Base-by-base conservation (phyloP, 1,139 yeast genomes). In the Taphrina sp. region DNA sequence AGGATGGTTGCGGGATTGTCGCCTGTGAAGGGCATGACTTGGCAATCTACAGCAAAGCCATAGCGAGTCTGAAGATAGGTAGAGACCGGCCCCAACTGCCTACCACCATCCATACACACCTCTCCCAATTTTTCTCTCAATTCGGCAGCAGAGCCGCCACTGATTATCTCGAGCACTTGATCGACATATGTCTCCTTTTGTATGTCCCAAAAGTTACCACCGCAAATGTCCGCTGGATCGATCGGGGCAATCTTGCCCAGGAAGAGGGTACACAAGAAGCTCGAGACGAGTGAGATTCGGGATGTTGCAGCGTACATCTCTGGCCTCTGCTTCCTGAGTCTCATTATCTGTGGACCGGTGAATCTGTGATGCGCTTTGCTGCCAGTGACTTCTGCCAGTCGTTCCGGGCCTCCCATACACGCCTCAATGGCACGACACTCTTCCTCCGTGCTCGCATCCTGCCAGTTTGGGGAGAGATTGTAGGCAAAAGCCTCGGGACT, bases 1-100 rank as follows among this genome's bases (percentile, higher is more conserved):
- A 90, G 76, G 46, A 89, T 83, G 0, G 96, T 89, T 0, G 95
- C 95, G 58, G 90, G 76, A 67, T 89, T 89, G 69, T 89, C 96
- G 26, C 96, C 96, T 0, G 96, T 89, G 64, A 88, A 85, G 1
- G 78, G 72, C 5, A 85, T 74, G 63, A 78, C 82, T 14, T 86
- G 74, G 64, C 95, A 82, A 14, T 75, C 67, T 2, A 63, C 3
- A 1, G 70, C 59, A 31, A 68, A 66, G 0, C 89, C 90, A 67
- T 83, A 89, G 64, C 77, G 83, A 8, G 73, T 60, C 12, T 75
- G 76, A 65, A 83, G 86, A 68, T 87, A 89, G 0, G 66, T 35
- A 0, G 85, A 74, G 37, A 88, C 76, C 0, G 23, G 29, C 28
- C 65, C 65, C 58, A 66, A 57, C 61, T 60, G 62, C 64, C 49